Conservation (phyloP, 352 stramenopile species). For the Aphanomyces astaci region DNA sequence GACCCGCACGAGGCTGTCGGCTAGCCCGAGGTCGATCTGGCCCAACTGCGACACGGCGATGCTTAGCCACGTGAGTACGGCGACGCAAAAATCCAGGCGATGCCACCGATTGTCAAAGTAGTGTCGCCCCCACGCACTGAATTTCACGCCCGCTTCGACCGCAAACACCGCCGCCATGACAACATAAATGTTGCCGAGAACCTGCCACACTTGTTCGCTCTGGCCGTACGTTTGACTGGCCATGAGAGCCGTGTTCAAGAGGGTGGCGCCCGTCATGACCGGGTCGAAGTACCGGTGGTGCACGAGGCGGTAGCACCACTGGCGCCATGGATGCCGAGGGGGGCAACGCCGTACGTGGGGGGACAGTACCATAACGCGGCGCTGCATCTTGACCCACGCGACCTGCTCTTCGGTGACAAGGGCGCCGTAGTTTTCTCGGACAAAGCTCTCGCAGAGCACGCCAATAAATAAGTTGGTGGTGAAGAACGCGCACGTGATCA, state of each 20-base stretch:
- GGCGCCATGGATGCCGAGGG: conserved; percentile 40
- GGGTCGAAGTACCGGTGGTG: conserved; percentile 73
- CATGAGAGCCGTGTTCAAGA: conserved; percentile 87
- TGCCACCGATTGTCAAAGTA: conserved; percentile 88
- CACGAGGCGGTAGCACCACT: conserved; percentile 56
- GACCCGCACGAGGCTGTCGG: conserved; percentile 79
- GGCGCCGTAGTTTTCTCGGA: conserved; percentile 55
- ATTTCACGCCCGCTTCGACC: conserved; percentile 81
- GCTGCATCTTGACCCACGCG: conserved; percentile 84
- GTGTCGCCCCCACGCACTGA: conserved; percentile 60
- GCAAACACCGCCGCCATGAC: conserved; percentile 84
- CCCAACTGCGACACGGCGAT: conserved; percentile 38
- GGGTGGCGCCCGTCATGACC: conserved; percentile 86
- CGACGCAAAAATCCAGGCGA: conserved; percentile 81
- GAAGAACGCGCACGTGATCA: conserved; percentile 68
- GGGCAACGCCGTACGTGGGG: conserved; percentile 47
- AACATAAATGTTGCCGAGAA: conserved; percentile 72
- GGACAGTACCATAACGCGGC: conserved; percentile 48
- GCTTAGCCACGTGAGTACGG: conserved; percentile 51
- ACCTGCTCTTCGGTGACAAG: conserved; percentile 81
- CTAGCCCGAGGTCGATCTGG: conserved; percentile 31
- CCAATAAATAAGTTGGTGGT: conserved; percentile 92
- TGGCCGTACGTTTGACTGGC: conserved; percentile 81
- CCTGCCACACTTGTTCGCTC: conserved; percentile 36
- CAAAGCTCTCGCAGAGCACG: conserved; percentile 93